Evolutionary conservation across 2,329 filamentous ascomycete species (phyloP).

Genomic region (Penicillium freii): DNA sequence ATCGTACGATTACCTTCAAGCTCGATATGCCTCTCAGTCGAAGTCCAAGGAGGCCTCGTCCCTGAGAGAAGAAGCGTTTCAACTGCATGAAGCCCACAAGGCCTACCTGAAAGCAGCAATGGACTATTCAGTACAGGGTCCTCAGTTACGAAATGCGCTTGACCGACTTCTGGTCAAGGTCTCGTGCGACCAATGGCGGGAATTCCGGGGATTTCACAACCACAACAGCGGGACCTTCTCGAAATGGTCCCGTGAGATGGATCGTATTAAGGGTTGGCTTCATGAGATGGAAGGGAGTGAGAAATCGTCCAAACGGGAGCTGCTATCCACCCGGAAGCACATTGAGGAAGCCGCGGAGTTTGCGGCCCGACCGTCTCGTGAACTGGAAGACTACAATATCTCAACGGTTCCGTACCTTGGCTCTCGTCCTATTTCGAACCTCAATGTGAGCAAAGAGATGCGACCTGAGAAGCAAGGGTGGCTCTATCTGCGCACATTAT

Average conservation of each 20-base stretch:
- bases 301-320: slow-evolving; percentile 74
- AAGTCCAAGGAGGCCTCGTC: slow-evolving; percentile 93
- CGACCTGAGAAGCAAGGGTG: slow-evolving; percentile 86
- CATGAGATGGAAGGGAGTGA: slow-evolving; percentile 93
- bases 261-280: slow-evolving; percentile 87
- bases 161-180: slow-evolving; percentile 84
- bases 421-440: slow-evolving; percentile 62
- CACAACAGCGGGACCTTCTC: slow-evolving; percentile 60
- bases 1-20: slow-evolving; percentile 75
- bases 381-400: slow-evolving; percentile 86
- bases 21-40: slow-evolving; percentile 77
- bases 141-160: slow-evolving; percentile 77
- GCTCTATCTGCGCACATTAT: slow-evolving; percentile 78
- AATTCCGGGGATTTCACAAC: slow-evolving; percentile 73
- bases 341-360: slow-evolving; percentile 75
- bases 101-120: slow-evolving; percentile 87
- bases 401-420: slow-evolving; percentile 88
- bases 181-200: slow-evolving; percentile 82
- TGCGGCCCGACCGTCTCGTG: slow-evolving; percentile 75
- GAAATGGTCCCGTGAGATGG: slow-evolving; percentile 76
- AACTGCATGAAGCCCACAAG: slow-evolving; percentile 88
- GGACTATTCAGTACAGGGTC: slow-evolving; percentile 87
- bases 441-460: slow-evolving; percentile 53
- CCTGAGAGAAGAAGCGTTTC: slow-evolving; percentile 90
- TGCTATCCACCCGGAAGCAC: slow-evolving; percentile 73